Evolutionary conservation across 257 asterid genomes (phyloP).

Genomic region (Dorcoceras hygrometricum): DNA sequence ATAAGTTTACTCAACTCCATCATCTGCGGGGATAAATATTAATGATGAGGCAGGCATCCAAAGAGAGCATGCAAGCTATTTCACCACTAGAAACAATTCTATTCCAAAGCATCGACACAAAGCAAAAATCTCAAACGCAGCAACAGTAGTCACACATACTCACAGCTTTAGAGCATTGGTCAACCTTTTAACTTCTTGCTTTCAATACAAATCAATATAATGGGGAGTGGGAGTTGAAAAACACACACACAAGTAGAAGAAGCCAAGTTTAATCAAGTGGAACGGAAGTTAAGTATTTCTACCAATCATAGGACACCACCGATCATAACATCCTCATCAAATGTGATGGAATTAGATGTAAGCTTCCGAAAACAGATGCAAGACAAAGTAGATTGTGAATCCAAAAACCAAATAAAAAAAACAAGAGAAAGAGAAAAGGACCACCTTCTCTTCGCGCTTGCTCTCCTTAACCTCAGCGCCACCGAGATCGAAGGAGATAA

Average conservation of each 20-base stretch:
- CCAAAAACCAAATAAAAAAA: neutral
- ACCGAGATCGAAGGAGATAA: constrained; percentile 51
- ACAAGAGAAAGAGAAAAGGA: neutral
- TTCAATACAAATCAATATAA: too few relatives aligned
- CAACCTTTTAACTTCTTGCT: too few relatives aligned
- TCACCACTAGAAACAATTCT: neutral
- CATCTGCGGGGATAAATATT: constrained; percentile 43
- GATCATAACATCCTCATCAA: neutral
- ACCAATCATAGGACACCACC: neutral
- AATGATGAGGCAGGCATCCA: constrained; percentile 12
- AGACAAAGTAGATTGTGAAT: neutral
- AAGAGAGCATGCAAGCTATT: neutral
- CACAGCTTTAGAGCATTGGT: too few relatives aligned
- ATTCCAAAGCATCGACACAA: neutral
- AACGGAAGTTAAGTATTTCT: too few relatives aligned
- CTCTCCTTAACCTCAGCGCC: constrained; percentile 55
- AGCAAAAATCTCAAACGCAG: neutral
- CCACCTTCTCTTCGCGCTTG: constrained; percentile 82
- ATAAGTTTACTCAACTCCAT: constrained; percentile 66
- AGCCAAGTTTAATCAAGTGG: too few relatives aligned
- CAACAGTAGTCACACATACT: too few relatives aligned
- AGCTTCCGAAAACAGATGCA: constrained; percentile 16
- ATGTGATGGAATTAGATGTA: constrained; percentile 5
- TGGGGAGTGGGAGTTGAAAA: too few relatives aligned
- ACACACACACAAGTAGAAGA: too few relatives aligned